phyloP scores from a whole-genome alignment of 495 filamentous ascomycete genomes.

The Cercophora samala region DNA sequence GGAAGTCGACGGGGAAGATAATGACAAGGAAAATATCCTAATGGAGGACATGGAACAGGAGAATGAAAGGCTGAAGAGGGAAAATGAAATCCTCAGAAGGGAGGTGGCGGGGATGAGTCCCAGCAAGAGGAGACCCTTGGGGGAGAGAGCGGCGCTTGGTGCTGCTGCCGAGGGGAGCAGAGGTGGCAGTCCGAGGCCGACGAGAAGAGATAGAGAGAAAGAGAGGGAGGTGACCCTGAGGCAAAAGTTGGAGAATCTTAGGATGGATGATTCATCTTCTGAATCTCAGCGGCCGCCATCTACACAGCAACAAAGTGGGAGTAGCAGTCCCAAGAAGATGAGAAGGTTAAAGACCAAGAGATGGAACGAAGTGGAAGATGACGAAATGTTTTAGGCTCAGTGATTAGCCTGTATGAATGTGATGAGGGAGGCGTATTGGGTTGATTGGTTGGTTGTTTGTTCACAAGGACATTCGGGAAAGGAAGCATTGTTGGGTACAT shows the following conservation, averaged over 20 bases:
- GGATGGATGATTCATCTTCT: slow-evolving; percentile 2
- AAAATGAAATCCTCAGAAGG: slow-evolving; percentile 48
- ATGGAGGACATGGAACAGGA: slow-evolving; percentile 59
- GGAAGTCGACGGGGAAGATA: slow-evolving; percentile 35
- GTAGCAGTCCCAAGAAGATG: slow-evolving; percentile 39
- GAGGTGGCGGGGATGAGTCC: slow-evolving; percentile 45
- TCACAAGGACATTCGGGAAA: neutral
- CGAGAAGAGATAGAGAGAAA: slow-evolving; percentile 27
- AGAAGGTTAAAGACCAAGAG: slow-evolving; percentile 38
- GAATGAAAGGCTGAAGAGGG: slow-evolving; percentile 56
- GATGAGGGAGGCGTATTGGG: neutral
- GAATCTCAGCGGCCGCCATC: neutral
- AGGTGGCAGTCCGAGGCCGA: neutral
- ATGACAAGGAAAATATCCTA: slow-evolving; percentile 51
- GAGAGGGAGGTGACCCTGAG: slow-evolving; percentile 17
- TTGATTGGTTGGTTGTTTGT: neutral
- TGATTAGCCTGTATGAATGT: neutral
- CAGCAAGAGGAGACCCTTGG: slow-evolving; percentile 43
- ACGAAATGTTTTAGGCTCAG: slow-evolving; percentile 34
- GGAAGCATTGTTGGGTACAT: neutral
- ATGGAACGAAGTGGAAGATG: slow-evolving; percentile 37
- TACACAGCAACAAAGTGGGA: slow-evolving; percentile 15
- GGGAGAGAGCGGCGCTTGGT: slow-evolving; percentile 29
- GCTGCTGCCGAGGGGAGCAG: slow-evolving; percentile 20
- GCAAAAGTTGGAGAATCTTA: neutral